These are phyloP conservation scores for Termitomyces sp. DNA, from an alignment of 768 basidiomycete genomes.

Conservation along the genomic window DNA sequence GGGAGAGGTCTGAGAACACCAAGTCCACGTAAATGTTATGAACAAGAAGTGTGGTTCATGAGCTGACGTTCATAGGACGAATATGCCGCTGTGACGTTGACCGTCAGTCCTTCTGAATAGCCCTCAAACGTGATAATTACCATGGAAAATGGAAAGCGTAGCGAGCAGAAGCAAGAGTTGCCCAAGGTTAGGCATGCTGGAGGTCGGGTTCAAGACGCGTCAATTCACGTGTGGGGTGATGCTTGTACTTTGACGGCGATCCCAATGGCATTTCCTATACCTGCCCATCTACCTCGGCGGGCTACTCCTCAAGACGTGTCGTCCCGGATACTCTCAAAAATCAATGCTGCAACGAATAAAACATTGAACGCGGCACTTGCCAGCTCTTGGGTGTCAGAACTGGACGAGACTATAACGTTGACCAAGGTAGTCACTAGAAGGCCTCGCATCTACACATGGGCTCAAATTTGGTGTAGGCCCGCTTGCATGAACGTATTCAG, in stretches of 20 bases:
- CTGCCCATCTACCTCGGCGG: constrained; percentile 66
- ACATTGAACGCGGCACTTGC: constrained; percentile 57
- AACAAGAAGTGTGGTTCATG: not conserved
- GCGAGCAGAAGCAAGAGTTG: constrained; percentile 41
- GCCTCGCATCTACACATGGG: not conserved
- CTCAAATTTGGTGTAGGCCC: constrained; percentile 34
- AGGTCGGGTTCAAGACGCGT: constrained; percentile 11
- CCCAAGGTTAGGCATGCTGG: constrained; percentile 42
- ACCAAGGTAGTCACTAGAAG: constrained; percentile 53
- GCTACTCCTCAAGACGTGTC: constrained; percentile 58
- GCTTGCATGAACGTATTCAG: constrained; percentile 70
- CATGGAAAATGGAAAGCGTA: constrained; percentile 45
- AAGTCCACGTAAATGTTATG: not conserved
- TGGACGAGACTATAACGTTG: constrained; percentile 62
- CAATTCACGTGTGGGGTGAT: constrained; percentile 14
- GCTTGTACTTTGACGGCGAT: constrained; percentile 10
- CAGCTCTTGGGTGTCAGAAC: constrained; percentile 63
- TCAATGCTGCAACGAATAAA: constrained; percentile 55
- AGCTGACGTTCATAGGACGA: constrained; percentile 75
- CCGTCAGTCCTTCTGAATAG: constrained; percentile 5
- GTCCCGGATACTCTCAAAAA: constrained; percentile 62
- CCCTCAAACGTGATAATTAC: constrained; percentile 25
- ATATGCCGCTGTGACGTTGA: constrained; percentile 52
- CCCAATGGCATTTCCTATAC: constrained; percentile 70
- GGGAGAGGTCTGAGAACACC: constrained; percentile 57